These are phyloP conservation scores for Adansonia rubrostipa DNA, from an alignment of 441 rosid genomes.

Conservation along the genomic window DNA sequence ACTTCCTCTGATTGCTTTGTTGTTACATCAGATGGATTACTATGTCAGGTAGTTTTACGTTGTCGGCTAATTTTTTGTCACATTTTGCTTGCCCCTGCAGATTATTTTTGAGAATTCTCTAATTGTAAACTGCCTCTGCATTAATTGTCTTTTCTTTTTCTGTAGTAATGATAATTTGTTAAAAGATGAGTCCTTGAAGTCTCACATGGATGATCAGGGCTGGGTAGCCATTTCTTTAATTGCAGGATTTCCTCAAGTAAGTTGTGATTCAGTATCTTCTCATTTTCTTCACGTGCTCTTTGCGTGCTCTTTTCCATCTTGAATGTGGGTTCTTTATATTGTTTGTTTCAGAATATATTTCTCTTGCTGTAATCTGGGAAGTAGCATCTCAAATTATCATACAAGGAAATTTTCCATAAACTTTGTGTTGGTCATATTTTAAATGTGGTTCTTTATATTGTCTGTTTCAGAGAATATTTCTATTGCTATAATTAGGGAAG, in stretches of 20 bases:
- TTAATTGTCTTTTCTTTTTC: constrained; percentile 8
- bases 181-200: constrained; percentile 48
- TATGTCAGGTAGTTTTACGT: constrained; percentile 51
- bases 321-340: neutral
- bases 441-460: neutral
- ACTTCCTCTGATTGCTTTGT: constrained; percentile 24
- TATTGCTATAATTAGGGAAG: neutral
- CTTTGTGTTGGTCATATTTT: neutral
- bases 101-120: neutral
- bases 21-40: constrained; percentile 50
- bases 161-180: constrained; percentile 50
- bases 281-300: neutral
- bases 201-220: constrained; percentile 53
- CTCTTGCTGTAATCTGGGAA: neutral
- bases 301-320: neutral
- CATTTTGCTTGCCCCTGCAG: neutral
- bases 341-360: neutral
- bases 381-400: neutral
- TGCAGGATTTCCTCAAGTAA: constrained; percentile 54
- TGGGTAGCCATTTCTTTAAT: constrained; percentile 53
- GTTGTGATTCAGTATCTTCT: constrained; percentile 19
- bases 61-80: neutral
- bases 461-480: neutral
- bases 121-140: neutral
- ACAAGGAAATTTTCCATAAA: neutral